Conservation (phyloP, 2,329 filamentous ascomycete species). For the Lanzia echinophila region DNA sequence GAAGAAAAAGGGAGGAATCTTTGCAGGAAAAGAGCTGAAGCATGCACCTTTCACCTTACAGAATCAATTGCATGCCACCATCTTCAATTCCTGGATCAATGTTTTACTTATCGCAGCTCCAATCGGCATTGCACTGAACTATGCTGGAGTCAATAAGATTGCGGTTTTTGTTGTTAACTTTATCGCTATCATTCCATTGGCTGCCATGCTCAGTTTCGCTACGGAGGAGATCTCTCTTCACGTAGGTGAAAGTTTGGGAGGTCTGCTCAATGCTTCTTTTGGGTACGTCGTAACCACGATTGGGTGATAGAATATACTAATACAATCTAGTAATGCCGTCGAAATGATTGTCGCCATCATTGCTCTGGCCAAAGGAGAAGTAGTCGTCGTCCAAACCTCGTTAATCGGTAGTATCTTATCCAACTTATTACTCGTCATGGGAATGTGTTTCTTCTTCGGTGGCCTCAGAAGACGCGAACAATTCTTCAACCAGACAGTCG, state of each 20-base stretch:
- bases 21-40: slow-evolving; percentile 35
- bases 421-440: slow-evolving; percentile 81
- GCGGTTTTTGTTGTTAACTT: slow-evolving; percentile 86
- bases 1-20: slow-evolving; percentile 25
- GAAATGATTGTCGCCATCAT: slow-evolving; percentile 86
- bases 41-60: slow-evolving; percentile 46
- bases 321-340: slow-evolving; percentile 60
- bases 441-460: slow-evolving; percentile 85
- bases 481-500: slow-evolving; percentile 86
- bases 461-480: slow-evolving; percentile 68
- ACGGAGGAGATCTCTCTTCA: slow-evolving; percentile 84
- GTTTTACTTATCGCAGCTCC: slow-evolving; percentile 72
- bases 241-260: slow-evolving; percentile 79
- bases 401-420: slow-evolving; percentile 88
- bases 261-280: slow-evolving; percentile 84
- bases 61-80: slow-evolving; percentile 65
- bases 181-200: slow-evolving; percentile 84
- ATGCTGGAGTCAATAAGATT: slow-evolving; percentile 50
- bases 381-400: slow-evolving; percentile 86
- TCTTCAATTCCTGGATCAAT: slow-evolving; percentile 84
- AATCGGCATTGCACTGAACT: slow-evolving; percentile 70
- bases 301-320: slow-evolving; percentile 22
- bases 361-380: slow-evolving; percentile 58
- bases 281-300: slow-evolving; percentile 46
- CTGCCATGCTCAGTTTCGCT: slow-evolving; percentile 77